Evolutionary conservation across 768 basidiomycete genomes (phyloP).

Genomic region (Hygrophoropsis aurantiaca): DNA sequence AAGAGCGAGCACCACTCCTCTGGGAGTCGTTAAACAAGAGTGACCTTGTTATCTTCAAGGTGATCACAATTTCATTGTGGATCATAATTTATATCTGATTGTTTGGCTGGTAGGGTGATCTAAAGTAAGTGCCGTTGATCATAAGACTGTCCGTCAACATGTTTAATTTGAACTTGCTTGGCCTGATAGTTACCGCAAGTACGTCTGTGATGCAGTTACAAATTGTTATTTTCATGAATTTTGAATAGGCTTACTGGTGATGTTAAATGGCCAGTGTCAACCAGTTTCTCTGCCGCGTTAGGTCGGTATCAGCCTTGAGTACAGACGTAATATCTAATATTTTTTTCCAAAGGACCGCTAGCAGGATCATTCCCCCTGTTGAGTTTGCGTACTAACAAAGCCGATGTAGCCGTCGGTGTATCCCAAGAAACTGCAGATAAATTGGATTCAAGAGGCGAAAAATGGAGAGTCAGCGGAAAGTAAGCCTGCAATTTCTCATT

Average conservation of each 20-base stretch:
- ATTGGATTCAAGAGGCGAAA: conserved; percentile 62
- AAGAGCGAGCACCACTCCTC: conserved; percentile 47
- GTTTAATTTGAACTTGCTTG: conserved; percentile 3
- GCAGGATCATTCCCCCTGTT: conserved; percentile 78
- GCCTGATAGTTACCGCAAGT: conserved; percentile 77
- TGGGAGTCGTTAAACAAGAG: conserved; percentile 52
- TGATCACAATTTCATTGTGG: conserved; percentile 20
- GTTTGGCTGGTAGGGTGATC: conserved; percentile 65
- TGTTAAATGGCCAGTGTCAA: conserved; percentile 81
- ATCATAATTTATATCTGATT: conserved; percentile 3
- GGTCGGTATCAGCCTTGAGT: conserved; percentile 41
- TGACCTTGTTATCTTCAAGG: conserved; percentile 84
- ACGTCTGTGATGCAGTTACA: conserved; percentile 28
- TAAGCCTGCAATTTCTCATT: too few relatives aligned
- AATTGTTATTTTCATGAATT: conserved; percentile 4
- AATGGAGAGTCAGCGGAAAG: conserved; percentile 83
- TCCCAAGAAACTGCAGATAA: conserved; percentile 63
- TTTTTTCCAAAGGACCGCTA: conserved; percentile 57
- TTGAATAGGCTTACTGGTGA: conserved; percentile 78
- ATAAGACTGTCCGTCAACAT: background rate
- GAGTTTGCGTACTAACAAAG: conserved; percentile 91
- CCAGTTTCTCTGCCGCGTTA: conserved; percentile 70
- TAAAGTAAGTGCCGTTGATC: conserved; percentile 65
- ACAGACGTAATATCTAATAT: background rate
- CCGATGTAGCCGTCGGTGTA: conserved; percentile 89